phyloP scores from a whole-genome alignment of 371 early-diverging fungal genomes.

The Chytridium lagenaria region DNA sequence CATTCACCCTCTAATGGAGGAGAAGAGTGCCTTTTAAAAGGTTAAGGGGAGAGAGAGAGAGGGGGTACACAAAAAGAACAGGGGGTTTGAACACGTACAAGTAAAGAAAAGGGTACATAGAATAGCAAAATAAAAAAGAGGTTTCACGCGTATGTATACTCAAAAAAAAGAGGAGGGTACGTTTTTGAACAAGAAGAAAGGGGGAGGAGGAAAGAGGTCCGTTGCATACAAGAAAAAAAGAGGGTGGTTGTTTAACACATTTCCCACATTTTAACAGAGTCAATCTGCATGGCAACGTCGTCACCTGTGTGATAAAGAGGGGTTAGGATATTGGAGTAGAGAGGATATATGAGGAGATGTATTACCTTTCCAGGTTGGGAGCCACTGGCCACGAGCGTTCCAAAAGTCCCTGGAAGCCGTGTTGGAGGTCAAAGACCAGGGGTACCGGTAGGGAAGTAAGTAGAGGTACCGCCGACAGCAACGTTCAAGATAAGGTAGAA shows the following conservation, averaged over 20 bases:
- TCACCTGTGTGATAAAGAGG: too few species aligned
- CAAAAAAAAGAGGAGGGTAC: neutral
- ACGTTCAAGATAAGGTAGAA: conserved; percentile 64
- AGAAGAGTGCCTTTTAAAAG: too few species aligned
- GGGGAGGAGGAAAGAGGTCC: neutral
- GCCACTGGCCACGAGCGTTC: conserved; percentile 30
- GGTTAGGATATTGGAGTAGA: too few species aligned
- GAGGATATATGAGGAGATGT: too few species aligned
- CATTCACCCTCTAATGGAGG: too few species aligned
- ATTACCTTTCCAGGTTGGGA: conserved; percentile 31
- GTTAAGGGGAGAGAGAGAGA: too few species aligned
- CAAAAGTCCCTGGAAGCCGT: conserved; percentile 18
- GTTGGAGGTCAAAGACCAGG: conserved; percentile 61
- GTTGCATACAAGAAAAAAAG: neutral
- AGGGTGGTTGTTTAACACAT: conserved; percentile 16
- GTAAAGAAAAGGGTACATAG: too few species aligned
- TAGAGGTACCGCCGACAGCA: conserved; percentile 70
- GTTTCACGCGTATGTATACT: too few species aligned
- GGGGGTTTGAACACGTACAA: too few species aligned
- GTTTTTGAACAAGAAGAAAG: neutral
- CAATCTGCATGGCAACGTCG: conserved; percentile 29
- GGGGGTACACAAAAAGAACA: too few species aligned
- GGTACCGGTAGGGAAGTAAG: conserved; percentile 63
- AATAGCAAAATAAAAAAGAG: neutral
- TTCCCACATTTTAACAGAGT: conserved; percentile 29